A percentile compares a stretch with the other conserved stretches of the same genome.
Evolutionary conservation across 2,329 filamentous ascomycete species (phyloP).

Genomic region (Fusarium anguioides): DNA sequence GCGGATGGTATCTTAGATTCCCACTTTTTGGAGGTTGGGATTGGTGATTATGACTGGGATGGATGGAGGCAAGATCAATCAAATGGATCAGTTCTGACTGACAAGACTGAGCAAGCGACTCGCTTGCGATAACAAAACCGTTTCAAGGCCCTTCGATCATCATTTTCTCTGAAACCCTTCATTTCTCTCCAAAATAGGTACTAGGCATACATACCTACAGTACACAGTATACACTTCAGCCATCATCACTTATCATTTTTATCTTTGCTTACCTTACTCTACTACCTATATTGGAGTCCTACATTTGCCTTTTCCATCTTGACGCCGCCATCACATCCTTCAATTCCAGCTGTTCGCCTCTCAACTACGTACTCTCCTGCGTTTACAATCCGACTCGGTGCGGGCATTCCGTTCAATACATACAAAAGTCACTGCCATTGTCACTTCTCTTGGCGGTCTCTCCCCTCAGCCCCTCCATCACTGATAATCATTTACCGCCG

Average conservation of each 20-base stretch:
- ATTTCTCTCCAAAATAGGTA: conserved; percentile 4
- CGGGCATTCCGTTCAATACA: conserved; percentile 16
- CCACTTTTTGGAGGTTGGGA: conserved; percentile 27
- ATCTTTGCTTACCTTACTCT: no score
- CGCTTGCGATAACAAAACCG: conserved; percentile 37
- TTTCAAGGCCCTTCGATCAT: conserved; percentile 33
- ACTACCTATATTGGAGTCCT: neutral
- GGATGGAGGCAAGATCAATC: conserved; percentile 26
- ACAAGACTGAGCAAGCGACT: conserved; percentile 6
- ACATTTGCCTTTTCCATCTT: conserved; percentile 9
- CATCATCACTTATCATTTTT: neutral
- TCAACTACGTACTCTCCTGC: neutral
- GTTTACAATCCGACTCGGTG: neutral
- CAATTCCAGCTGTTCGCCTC: conserved; percentile 20
- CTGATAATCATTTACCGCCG: conserved; percentile 21
- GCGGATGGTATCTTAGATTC: conserved; percentile 12
- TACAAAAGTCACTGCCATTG: conserved; percentile 16
- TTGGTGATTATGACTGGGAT: conserved; percentile 13
- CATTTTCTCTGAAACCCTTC: conserved; percentile 22
- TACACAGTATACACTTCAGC: neutral
- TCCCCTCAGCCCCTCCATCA: conserved; percentile 23
- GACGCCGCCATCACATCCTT: conserved; percentile 20
- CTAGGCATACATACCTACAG: no score
- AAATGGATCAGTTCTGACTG: neutral
- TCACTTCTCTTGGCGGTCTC: conserved; percentile 14